Base-by-base conservation (phyloP, 768 basidiomycete species). In the Filobasidium floriforme region DNA sequence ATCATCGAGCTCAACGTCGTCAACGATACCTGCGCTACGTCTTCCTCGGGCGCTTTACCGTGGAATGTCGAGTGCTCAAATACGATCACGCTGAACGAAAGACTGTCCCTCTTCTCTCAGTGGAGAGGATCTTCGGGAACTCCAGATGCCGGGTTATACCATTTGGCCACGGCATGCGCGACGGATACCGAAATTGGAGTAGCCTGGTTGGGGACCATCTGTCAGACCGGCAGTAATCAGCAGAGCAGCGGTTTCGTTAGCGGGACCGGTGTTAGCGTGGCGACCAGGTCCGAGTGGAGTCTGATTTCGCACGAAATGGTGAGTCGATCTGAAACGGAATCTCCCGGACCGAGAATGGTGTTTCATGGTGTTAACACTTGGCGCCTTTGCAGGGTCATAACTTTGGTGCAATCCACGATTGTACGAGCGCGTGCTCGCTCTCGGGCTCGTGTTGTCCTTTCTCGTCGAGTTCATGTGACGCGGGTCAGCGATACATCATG, bases 71-170 rank as follows among this genome's bases (percentile, higher is more conserved):
- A 82, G 3, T 93, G 91, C 78, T 72, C 64, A 37, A 59, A 73
- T 7, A 80, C 80, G 40, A 76, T 82, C 70, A 83, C 81, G 5
- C 81, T 94, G 59, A 87, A 90, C 75, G 77, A 82, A 49, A 84
- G 90, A 5, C 81, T 92, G 29, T 89, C 88, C 18, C 76, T 85
- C 2, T 92, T 94, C 78, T 89, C 88, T 5, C 80, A 85, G 67
- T 94, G 90, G 90, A 82, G 91, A 66, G 90, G 89, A 0, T 72
- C 79, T 52, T 87, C 86, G 70, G 84, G 87, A 7, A 77, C 82
- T n/a, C 89, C 91, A 74, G 84, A 85, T 19, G 85, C 84, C 24
- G 91, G 90, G 1, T 81, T 94, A 37, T 92, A 90, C 88, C 90
- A 92, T 80, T 80, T 92, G 14, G 88, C 92, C 87, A 89, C 88